A percentile compares a stretch with the other conserved stretches of the same genome.
These are phyloP conservation scores for Chaetomium sp. DNA, from an alignment of 2,329 filamentous ascomycete species.

Conservation along the genomic window DNA sequence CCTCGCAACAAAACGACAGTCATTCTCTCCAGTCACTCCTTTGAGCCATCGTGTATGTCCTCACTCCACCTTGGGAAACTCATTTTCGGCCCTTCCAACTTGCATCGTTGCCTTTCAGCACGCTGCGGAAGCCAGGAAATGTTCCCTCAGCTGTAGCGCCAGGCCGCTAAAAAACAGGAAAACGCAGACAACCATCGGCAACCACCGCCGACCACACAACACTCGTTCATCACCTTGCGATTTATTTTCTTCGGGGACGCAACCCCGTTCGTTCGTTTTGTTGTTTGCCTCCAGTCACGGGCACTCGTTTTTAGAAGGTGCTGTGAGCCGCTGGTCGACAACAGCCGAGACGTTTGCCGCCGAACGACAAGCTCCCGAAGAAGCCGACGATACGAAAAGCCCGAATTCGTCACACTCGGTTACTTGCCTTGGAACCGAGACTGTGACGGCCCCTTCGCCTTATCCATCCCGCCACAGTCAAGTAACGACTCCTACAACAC, in stretches of 20 bases:
- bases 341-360: conserved; percentile 16
- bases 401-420: too few relatives aligned
- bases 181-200: conserved; percentile 20
- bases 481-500: neutral
- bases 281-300: conserved; percentile 15
- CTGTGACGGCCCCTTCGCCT: too few relatives aligned
- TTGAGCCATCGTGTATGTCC: conserved; percentile 28
- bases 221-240: conserved; percentile 28
- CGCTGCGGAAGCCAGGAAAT: conserved; percentile 32
- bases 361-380: conserved; percentile 13
- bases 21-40: conserved; percentile 35
- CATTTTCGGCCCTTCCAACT: conserved; percentile 15
- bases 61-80: conserved; percentile 26
- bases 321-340: conserved; percentile 27
- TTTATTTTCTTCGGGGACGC: conserved; percentile 21
- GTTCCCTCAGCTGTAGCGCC: conserved; percentile 30
- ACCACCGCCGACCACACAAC: conserved; percentile 16
- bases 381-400: conserved; percentile 11
- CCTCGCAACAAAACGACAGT: conserved; percentile 35
- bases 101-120: conserved; percentile 27
- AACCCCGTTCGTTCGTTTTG: conserved; percentile 9
- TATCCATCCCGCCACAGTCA: neutral
- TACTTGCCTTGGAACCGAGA: neutral
- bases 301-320: conserved; percentile 27
- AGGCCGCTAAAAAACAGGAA: conserved; percentile 30